Evolutionary conservation across 257 asterid genomes (phyloP).

Genomic region (Ocimum tenuiflorum): DNA sequence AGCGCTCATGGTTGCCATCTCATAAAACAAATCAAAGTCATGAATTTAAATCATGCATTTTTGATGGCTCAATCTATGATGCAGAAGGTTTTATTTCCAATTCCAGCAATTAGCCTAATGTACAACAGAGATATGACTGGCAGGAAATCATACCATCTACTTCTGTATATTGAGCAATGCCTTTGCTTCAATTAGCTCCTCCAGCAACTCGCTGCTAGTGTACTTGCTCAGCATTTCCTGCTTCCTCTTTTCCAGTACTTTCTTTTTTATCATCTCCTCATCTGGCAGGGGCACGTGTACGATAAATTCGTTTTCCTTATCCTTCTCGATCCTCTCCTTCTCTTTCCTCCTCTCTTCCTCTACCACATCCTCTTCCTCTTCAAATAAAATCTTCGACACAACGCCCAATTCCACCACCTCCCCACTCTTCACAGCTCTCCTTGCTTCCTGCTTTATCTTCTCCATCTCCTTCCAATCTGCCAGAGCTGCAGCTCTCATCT

Average conservation of each 20-base stretch:
- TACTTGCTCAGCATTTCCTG: conserved; percentile 77
- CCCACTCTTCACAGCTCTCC: conserved; percentile 81
- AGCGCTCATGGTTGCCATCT: not conserved
- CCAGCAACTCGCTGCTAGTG: conserved; percentile 65
- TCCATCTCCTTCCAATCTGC: conserved; percentile 76
- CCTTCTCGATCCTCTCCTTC: conserved; percentile 57
- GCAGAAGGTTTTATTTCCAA: not conserved
- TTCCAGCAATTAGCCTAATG: not conserved
- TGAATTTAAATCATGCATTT: not conserved
- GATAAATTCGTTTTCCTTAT: conserved; percentile 64
- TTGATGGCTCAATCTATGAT: not conserved
- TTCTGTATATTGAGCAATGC: conserved; percentile 72
- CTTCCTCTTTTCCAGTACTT: conserved; percentile 84
- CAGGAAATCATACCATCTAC: conserved; percentile 30
- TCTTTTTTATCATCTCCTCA: conserved; percentile 76
- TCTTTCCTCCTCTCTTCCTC: conserved; percentile 72
- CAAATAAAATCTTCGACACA: conserved; percentile 63
- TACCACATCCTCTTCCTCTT: conserved; percentile 88
- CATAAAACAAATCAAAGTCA: not conserved
- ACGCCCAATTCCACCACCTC: conserved; percentile 80
- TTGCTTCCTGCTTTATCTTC: conserved; percentile 81
- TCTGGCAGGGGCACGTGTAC: conserved; percentile 93
- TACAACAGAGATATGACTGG: not conserved
- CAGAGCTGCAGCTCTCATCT: conserved; percentile 63
- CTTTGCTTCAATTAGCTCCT: conserved; percentile 67